phyloP scores from a whole-genome alignment of 768 basidiomycete genomes.

The Boletales sp. region DNA sequence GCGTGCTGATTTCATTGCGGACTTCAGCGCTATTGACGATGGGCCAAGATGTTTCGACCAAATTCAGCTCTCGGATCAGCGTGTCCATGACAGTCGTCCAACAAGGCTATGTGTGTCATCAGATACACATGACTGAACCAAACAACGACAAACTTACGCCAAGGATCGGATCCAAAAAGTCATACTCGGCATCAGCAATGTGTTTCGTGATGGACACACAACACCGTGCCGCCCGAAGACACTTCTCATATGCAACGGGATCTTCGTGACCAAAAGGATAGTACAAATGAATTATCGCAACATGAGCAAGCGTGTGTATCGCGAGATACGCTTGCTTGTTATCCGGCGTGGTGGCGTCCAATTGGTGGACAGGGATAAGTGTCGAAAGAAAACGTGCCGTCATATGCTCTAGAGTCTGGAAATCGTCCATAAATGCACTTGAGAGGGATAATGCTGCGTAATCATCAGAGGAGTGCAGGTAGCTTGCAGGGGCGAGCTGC shows the following conservation, averaged over 20 bases:
- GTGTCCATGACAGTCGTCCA: slow-evolving; percentile 71
- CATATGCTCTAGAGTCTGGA: slow-evolving; percentile 58
- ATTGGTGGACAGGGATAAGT: slow-evolving; percentile 60
- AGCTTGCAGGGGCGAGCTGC: slow-evolving; percentile 21
- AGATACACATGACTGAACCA: slow-evolving; percentile 4
- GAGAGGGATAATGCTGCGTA: slow-evolving; percentile 42
- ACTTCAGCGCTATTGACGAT: slow-evolving; percentile 53
- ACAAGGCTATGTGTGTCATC: slow-evolving; percentile 46
- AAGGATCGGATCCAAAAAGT: slow-evolving; percentile 74
- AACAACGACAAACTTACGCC: slow-evolving; percentile 47
- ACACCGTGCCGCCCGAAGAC: slow-evolving; percentile 58
- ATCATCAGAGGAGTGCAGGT: slow-evolving; percentile 20
- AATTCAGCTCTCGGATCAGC: slow-evolving; percentile 61
- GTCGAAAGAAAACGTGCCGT: slow-evolving; percentile 63
- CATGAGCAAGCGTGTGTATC: slow-evolving; percentile 63
- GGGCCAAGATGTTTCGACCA: slow-evolving; percentile 63
- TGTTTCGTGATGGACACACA: slow-evolving; percentile 60
- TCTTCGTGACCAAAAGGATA: slow-evolving; percentile 59
- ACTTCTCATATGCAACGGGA: slow-evolving; percentile 60
- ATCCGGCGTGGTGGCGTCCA: slow-evolving; percentile 50
- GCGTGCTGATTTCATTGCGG: slow-evolving; percentile 55
- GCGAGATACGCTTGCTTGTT: slow-evolving; percentile 59
- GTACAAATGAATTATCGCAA: slow-evolving; percentile 63
- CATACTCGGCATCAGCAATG: slow-evolving; percentile 60
- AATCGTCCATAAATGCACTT: slow-evolving; percentile 51